Evolutionary conservation across 1,139 yeast genomes (phyloP), one percentile per base, ranked within the genome.

Genomic region (Blastobotrys arbuscula): DNA sequence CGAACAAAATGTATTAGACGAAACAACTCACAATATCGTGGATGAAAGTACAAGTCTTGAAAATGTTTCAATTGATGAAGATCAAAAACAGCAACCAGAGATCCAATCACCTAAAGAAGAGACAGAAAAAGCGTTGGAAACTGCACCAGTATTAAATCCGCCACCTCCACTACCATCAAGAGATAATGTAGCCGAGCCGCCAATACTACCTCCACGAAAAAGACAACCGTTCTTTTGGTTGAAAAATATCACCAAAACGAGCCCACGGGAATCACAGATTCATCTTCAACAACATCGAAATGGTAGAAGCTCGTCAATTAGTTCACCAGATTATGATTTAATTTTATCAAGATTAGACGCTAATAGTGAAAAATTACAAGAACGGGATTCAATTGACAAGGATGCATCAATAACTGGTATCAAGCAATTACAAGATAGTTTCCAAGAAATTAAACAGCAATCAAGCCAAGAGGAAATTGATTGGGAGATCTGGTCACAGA

Each of bases 401-500:
- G 80, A 77, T 49, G 78, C 78, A 37, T 73, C 82, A 45, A 70
- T 72, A 45, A 71, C 78, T 2, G 90, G 94, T 15, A 76, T 81
- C 18, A 74, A 73, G 48, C 78, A 77, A 52, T 72, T 87, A 49
- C 83, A 78, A 61, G 75, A 76, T 50, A 79, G 84, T 4, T 84
- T 83, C 63, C 77, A 79, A 48, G 70, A 66, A 41, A 67, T 71
- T 37, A 52, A 41, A 65, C 65, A 48, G 63, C 24, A 28, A 28
- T 18, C 42, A 43, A 20, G 40, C 30, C 12, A 23, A 3, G 59
- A 58, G 26, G 64, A 67, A 42, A 72, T 76, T 63, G 90, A 86
- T 63, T 89, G 96, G 96, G 86, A 83, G 42, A 84, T 87, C 61
- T 92, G 97, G 97, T 78, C 88, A 6, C 72, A 72, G 37, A 85